Percentiles rank a stretch among this genome's conserved stretches.
Conservation (phyloP, 2,329 filamentous ascomycete species). For the Aspergillus niger region DNA sequence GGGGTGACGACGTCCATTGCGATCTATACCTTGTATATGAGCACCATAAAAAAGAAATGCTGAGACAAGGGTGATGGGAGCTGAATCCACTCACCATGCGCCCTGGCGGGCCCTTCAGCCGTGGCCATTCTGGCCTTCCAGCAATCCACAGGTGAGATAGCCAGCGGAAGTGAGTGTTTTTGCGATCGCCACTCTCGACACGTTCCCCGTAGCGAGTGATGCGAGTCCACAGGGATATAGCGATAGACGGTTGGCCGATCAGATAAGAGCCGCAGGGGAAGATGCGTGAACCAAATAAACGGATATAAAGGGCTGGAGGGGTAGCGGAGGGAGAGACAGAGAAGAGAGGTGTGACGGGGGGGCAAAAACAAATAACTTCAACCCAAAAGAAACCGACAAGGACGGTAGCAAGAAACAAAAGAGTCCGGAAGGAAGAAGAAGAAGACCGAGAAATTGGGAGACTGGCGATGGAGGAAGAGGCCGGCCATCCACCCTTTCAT, state of each 20-base stretch:
- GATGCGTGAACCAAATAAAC: not conserved
- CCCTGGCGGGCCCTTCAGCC: conserved; percentile 40
- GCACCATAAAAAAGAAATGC: not conserved
- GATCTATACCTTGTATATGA: conserved; percentile 55
- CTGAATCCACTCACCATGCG: conserved; percentile 45
- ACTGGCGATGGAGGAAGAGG: not conserved
- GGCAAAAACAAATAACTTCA: too few relatives aligned
- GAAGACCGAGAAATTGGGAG: not conserved
- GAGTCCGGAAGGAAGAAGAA: not conserved
- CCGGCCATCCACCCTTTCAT: not conserved
- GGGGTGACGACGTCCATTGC: conserved; percentile 73
- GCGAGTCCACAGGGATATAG: not conserved
- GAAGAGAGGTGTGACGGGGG: too few relatives aligned
- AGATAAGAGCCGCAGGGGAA: not conserved
- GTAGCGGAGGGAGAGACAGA: not conserved
- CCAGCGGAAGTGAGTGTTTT: not conserved
- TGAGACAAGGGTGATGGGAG: conserved; percentile 1
- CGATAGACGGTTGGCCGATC: not conserved
- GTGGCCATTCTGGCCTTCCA: conserved; percentile 32
- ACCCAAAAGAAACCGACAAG: too few relatives aligned
- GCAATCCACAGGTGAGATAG: not conserved
- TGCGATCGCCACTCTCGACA: not conserved
- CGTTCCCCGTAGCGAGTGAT: not conserved
- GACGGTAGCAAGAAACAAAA: not conserved
- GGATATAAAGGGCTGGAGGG: not conserved